Percentiles rank a stretch among this genome's conserved stretches.
Conservation (phyloP, 306 rosid species). For the Lupinus albus region DNA sequence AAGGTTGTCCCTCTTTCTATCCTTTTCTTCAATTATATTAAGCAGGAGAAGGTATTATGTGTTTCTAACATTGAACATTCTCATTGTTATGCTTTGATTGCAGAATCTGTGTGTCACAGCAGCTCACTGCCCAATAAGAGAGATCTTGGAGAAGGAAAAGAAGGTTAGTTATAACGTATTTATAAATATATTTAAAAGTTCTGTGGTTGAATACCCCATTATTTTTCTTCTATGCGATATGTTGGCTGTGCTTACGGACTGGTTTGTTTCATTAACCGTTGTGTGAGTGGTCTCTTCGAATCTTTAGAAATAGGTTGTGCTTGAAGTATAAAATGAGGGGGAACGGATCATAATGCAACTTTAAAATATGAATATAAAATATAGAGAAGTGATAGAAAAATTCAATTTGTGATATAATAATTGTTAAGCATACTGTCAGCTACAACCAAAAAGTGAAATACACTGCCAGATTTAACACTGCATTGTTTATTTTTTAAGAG, state of each 20-base stretch:
- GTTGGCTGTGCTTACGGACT: slow-evolving; percentile 10
- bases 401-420: background rate
- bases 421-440: background rate
- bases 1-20: slow-evolving; percentile 58
- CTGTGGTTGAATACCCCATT: background rate
- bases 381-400: background rate
- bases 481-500: background rate
- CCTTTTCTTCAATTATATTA: slow-evolving; percentile 23
- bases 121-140: slow-evolving; percentile 52
- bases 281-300: background rate
- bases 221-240: background rate
- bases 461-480: background rate
- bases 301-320: background rate
- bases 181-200: background rate
- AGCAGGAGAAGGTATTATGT: slow-evolving; percentile 28
- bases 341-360: background rate
- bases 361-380: background rate
- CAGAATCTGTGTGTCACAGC: slow-evolving; percentile 54
- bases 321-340: background rate
- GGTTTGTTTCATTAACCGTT: slow-evolving; percentile 25
- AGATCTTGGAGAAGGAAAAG: slow-evolving; percentile 52
- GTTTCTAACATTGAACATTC: slow-evolving; percentile 16
- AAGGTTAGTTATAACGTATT: slow-evolving; percentile 52
- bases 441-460: no score
- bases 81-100: slow-evolving; percentile 40